Conservation (phyloP, 1,284 basidiomycete species). For the Hymenochaete sp. region DNA sequence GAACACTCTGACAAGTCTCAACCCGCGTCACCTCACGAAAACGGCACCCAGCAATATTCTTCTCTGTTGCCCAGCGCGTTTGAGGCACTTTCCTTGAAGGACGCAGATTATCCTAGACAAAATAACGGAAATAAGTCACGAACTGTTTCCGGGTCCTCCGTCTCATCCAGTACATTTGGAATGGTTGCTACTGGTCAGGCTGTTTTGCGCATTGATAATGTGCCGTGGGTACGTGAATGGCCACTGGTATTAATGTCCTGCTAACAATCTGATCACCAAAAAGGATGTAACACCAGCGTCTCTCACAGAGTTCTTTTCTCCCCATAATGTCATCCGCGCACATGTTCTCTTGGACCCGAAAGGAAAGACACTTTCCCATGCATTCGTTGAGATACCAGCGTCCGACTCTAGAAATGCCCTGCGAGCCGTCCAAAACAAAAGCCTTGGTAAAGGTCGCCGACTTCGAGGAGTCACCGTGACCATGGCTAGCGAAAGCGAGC, state of each 20-base stretch:
- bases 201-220: slow-evolving; percentile 74
- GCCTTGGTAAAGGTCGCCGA: slow-evolving; percentile 60
- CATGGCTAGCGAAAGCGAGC: slow-evolving; percentile 63
- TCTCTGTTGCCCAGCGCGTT: slow-evolving; percentile 23
- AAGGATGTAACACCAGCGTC: slow-evolving; percentile 74
- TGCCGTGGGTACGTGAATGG: slow-evolving; percentile 61
- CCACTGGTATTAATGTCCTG: slow-evolving; percentile 7
- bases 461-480: slow-evolving; percentile 76
- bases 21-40: slow-evolving; percentile 7
- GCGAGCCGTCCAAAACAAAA: slow-evolving; percentile 45
- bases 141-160: slow-evolving; percentile 1
- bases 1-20: slow-evolving; percentile 6
- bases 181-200: no score
- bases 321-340: slow-evolving; percentile 54
- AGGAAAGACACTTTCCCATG: slow-evolving; percentile 74
- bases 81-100: slow-evolving; percentile 16
- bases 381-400: slow-evolving; percentile 61
- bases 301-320: slow-evolving; percentile 52
- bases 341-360: slow-evolving; percentile 70
- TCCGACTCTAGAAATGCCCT: slow-evolving; percentile 57
- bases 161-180: slow-evolving; percentile 27
- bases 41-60: background rate
- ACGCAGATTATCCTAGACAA: slow-evolving; percentile 1
- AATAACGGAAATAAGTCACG: background rate
- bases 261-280: slow-evolving; percentile 1